phyloP scores from a whole-genome alignment of 1,139 yeast genomes.

The Hansenula anomala region DNA sequence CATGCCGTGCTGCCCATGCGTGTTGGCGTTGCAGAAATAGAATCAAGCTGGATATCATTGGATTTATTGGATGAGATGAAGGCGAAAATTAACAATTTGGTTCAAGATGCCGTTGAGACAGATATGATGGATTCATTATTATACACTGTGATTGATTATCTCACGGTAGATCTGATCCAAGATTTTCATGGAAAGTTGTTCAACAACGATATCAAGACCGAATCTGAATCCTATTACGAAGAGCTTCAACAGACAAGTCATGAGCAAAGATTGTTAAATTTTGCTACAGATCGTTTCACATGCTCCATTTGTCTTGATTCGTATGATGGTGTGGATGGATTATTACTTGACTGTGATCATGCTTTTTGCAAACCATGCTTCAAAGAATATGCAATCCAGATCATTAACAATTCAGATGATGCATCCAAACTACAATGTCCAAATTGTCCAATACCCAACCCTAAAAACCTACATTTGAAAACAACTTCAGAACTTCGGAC shows the following conservation, averaged over 20 bases:
- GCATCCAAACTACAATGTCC: conserved; percentile 58
- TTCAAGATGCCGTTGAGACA: conserved; percentile 35
- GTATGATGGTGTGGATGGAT: conserved; percentile 44
- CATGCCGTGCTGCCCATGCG: conserved; percentile 14
- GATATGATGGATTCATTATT: conserved; percentile 26
- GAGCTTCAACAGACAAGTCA: conserved; percentile 9
- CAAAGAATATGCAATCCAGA: conserved; percentile 37
- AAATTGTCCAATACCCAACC: conserved; percentile 30
- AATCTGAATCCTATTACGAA: conserved; percentile 14
- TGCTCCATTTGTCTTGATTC: conserved; percentile 60
- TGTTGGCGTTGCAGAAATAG: conserved; percentile 24
- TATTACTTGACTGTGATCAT: conserved; percentile 45
- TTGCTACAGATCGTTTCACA: conserved; percentile 22
- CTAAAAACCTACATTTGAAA: conserved; percentile 6
- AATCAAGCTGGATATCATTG: conserved; percentile 24
- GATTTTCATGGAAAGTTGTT: conserved; percentile 20
- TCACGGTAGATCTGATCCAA: conserved; percentile 29
- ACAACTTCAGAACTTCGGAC: conserved; percentile 23
- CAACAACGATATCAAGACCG: conserved; percentile 15
- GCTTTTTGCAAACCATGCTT: conserved; percentile 51
- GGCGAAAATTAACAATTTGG: conserved; percentile 27
- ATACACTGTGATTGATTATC: conserved; percentile 40
- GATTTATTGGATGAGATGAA: conserved; percentile 18
- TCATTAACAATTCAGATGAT: conserved; percentile 48
- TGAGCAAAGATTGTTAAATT: conserved; percentile 5